Conservation (phyloP, 768 basidiomycete genomes). For the Heimioporus sp. region DNA sequence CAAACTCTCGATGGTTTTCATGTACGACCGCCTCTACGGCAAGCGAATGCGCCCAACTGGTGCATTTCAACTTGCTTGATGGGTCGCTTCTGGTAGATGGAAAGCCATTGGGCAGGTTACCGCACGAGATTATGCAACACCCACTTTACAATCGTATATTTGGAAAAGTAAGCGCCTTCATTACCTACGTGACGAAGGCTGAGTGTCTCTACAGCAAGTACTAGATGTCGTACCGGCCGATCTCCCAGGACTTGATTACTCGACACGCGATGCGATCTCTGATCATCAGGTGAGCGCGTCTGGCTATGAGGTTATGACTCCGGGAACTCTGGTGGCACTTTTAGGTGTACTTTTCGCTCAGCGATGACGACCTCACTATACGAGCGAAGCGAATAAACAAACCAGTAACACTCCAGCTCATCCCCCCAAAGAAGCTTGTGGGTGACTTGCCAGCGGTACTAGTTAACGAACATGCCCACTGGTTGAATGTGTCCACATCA, state of each 20-base stretch:
- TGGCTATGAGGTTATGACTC: background rate
- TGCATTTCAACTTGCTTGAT: constrained; percentile 22
- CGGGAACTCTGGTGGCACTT: background rate
- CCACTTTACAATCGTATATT: constrained; percentile 21
- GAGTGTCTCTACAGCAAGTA: constrained; percentile 15
- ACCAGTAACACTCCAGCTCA: constrained; percentile 17
- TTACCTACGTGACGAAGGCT: background rate
- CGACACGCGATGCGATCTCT: constrained; percentile 14
- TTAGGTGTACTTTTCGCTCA: constrained; percentile 26
- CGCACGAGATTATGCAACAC: constrained; percentile 15
- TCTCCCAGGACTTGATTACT: constrained; percentile 25
- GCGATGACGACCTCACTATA: constrained; percentile 17
- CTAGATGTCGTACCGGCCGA: constrained; percentile 24
- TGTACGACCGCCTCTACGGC: constrained; percentile 10
- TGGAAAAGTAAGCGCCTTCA: constrained; percentile 10
- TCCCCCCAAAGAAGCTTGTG: constrained; percentile 20
- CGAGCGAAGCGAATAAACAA: constrained; percentile 2
- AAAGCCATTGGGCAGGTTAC: constrained; percentile 23
- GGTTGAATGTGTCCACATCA: constrained; percentile 26
- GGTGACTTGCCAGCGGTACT: constrained; percentile 26
- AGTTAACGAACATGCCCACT: constrained; percentile 25
- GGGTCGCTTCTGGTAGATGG: constrained; percentile 29
- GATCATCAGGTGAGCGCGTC: constrained; percentile 16
- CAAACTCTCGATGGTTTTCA: constrained; percentile 23
- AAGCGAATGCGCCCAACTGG: constrained; percentile 16